Evolutionary conservation across 2,329 filamentous ascomycete genomes (phyloP).

Genomic region (Ceratocystis harringtonii): DNA sequence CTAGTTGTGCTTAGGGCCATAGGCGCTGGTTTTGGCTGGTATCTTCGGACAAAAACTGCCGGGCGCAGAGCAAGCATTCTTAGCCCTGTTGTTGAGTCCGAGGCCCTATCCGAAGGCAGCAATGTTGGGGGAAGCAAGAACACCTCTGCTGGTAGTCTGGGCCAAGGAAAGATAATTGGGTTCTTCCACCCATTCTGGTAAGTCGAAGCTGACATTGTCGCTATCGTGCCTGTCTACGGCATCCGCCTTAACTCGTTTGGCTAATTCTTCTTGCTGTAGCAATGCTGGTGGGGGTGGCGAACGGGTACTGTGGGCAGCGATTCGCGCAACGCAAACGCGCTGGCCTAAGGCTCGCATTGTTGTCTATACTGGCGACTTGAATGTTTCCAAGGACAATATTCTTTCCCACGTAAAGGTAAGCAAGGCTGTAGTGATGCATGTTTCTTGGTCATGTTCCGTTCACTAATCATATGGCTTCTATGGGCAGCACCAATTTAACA

Average conservation of each 20-base stretch:
- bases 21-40: constrained; percentile 40
- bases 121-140: constrained; percentile 57
- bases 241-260: neutral
- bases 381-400: constrained; percentile 66
- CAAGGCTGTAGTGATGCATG: constrained; percentile 24
- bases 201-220: constrained; percentile 20
- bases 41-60: constrained; percentile 47
- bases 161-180: constrained; percentile 59
- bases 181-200: constrained; percentile 99
- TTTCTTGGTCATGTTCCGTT: neutral
- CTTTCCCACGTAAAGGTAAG: constrained; percentile 60
- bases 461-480: constrained; percentile 16
- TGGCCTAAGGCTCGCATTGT: constrained; percentile 83
- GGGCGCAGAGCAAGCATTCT: constrained; percentile 45
- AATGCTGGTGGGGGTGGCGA: constrained; percentile 95
- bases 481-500: constrained; percentile 70
- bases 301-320: constrained; percentile 88
- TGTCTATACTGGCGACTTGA: constrained; percentile 91
- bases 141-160: constrained; percentile 41
- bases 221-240: neutral
- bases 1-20: constrained; percentile 27
- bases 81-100: constrained; percentile 27
- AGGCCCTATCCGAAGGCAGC: constrained; percentile 28
- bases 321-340: constrained; percentile 73
- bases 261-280: constrained; percentile 29